Evolutionary conservation across 73 alveolate species (phyloP).

Genomic region (Tetrahymena borealis): DNA sequence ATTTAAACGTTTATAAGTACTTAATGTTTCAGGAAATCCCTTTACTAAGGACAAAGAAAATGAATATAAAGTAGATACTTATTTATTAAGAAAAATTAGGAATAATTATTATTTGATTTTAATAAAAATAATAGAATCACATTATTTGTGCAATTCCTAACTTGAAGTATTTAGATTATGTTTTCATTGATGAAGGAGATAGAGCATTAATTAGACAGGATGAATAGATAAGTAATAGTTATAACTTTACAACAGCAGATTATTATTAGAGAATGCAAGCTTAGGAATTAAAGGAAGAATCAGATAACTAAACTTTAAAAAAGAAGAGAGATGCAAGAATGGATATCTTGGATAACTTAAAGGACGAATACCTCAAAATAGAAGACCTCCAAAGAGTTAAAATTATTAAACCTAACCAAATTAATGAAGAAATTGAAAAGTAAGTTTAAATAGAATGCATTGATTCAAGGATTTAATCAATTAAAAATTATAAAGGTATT

Average conservation of each 20-base stretch:
- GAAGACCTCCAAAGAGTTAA: neutral
- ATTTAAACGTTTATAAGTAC: slow-evolving; percentile 61
- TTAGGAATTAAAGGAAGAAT: neutral
- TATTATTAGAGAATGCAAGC: neutral
- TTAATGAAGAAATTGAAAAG: neutral
- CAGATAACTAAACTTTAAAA: neutral
- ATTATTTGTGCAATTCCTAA: slow-evolving; percentile 57
- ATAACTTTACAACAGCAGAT: neutral
- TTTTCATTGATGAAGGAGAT: slow-evolving; percentile 58
- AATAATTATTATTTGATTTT: neutral
- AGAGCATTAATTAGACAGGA: slow-evolving; percentile 58
- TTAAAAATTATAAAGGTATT: neutral
- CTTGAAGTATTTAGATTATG: slow-evolving; percentile 71
- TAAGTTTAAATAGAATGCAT: neutral
- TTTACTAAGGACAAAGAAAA: slow-evolving; percentile 59
- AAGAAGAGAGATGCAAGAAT: neutral
- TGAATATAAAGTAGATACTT: slow-evolving; percentile 40
- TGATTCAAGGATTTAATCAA: neutral
- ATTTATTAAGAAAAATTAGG: neutral
- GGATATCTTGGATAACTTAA: neutral
- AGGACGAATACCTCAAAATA: neutral
- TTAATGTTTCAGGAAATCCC: slow-evolving; percentile 77
- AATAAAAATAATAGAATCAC: slow-evolving; percentile 9
- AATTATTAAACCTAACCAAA: neutral
- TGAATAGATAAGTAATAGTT: slow-evolving; percentile 22